phyloP scores from a whole-genome alignment of 1,284 basidiomycete genomes.

The Tilletia indica region DNA sequence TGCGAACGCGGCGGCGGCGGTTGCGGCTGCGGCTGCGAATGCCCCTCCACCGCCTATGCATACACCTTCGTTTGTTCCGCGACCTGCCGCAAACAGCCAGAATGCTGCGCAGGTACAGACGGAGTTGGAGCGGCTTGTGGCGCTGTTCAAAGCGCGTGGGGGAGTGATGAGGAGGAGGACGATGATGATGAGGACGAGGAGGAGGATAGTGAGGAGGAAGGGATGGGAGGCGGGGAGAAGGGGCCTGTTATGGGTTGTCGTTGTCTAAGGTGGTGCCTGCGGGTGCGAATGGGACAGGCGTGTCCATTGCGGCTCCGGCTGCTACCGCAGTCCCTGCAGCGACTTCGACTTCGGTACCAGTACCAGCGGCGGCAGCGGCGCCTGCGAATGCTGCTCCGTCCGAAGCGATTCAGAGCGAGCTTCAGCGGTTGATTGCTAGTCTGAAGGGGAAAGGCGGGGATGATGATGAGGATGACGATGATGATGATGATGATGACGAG shows the following conservation, averaged over 20 bases:
- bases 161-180: neutral
- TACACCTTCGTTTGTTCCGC: no score
- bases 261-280: neutral
- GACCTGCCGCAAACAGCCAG: neutral
- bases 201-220: slow-evolving; percentile 23
- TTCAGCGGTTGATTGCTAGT: slow-evolving; percentile 9
- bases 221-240: neutral
- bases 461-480: neutral
- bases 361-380: neutral
- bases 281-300: neutral
- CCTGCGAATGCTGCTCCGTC: neutral
- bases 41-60: no score
- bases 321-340: neutral
- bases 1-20: no score
- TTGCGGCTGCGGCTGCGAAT: no score
- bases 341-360: neutral
- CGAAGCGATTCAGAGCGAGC: slow-evolving; percentile 3
- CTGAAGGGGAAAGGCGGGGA: neutral
- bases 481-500: neutral
- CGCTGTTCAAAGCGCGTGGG: slow-evolving; percentile 31
- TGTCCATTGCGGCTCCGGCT: neutral
- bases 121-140: slow-evolving; percentile 42
- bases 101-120: slow-evolving; percentile 32
- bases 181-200: slow-evolving; percentile 21
- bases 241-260: neutral